Base-by-base conservation (phyloP, 2,329 filamentous ascomycete genomes). In the Hypoxylon sp. region DNA sequence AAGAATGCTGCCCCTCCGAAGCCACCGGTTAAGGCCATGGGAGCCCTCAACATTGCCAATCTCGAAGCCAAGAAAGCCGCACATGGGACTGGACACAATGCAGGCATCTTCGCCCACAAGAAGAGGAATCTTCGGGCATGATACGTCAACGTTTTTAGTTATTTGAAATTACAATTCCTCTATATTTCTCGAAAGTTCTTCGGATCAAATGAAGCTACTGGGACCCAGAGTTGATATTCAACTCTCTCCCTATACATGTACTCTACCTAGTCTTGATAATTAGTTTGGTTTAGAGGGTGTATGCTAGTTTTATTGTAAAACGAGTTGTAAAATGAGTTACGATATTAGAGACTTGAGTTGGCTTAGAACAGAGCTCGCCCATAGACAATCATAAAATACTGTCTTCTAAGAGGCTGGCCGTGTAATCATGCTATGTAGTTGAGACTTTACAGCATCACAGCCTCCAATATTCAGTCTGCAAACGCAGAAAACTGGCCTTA, bases 21-120 rank as follows among this genome's bases (percentile, higher is more conserved):
- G 13, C 62, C 30, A 19, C 57, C 19, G 21, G 25, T 13, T 34
- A 64, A 56, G 19, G 52, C 19, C 1, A 55, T 71, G 46, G 50
- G 50, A 11, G 41, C 59, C 21, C 63, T 71, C 60, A 71, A 69
- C 52, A 52, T 71, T 11, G 45, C 59, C 2, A 63, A 71, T 49
- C 43, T 71, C 25, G 38, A 65, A 5, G 63, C 55, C 3, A 71
- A 65, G 63, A 64, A 69, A 23, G 58, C 68, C 21, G 21, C 60
- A 1, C 14, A 61, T 6, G 19, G 59, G 1, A 43, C 23, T 14
- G 21, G 46, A 13, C 67, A 71, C 30, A 71, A 71, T 36, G 66
- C 67, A 3, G 69, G 67, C 30, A 36, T 71, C 45, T 71, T 71
- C 25, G 69, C 69, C 14, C 67, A 71, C 41, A 70, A 68, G 56